Conservation (phyloP, 306 rosid species). For the Quercus suber region DNA sequence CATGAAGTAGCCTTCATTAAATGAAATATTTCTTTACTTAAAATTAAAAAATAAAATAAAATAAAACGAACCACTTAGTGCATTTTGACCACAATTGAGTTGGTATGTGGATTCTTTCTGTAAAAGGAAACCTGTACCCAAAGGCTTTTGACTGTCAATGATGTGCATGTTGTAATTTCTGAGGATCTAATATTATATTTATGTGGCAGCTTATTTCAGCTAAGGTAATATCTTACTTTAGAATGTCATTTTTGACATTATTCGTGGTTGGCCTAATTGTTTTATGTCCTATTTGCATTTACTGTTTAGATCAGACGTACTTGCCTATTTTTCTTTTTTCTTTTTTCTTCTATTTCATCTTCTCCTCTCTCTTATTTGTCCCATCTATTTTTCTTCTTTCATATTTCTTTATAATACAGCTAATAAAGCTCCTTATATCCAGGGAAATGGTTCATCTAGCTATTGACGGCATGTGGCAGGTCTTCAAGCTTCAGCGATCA, state of each 20-base stretch:
- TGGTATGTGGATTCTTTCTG: not conserved
- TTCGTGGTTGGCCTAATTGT: not conserved
- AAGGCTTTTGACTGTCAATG: not conserved
- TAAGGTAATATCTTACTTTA: not conserved
- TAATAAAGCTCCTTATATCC: conserved; percentile 31
- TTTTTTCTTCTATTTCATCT: not conserved
- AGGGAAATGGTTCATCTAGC: conserved; percentile 99
- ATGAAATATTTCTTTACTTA: not conserved
- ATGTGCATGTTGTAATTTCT: not conserved
- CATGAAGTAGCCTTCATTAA: too few species aligned
- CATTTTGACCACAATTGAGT: not conserved
- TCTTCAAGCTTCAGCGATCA: conserved; percentile 96
- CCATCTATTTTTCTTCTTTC: conserved; percentile 2
- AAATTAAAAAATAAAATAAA: too few species aligned
- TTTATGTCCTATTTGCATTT: not conserved
- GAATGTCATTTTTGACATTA: not conserved
- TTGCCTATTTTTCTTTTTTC: not conserved
- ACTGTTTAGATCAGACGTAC: not conserved
- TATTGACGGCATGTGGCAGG: conserved; percentile 99
- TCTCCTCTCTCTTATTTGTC: not conserved
- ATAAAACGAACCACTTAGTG: not conserved
- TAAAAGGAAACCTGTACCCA: not conserved
- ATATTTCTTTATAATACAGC: conserved; percentile 13
- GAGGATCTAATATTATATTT: not conserved
- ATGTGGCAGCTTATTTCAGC: not conserved